Evolutionary conservation across 768 basidiomycete genomes (phyloP).

Genomic region (Boletus coccyginus): DNA sequence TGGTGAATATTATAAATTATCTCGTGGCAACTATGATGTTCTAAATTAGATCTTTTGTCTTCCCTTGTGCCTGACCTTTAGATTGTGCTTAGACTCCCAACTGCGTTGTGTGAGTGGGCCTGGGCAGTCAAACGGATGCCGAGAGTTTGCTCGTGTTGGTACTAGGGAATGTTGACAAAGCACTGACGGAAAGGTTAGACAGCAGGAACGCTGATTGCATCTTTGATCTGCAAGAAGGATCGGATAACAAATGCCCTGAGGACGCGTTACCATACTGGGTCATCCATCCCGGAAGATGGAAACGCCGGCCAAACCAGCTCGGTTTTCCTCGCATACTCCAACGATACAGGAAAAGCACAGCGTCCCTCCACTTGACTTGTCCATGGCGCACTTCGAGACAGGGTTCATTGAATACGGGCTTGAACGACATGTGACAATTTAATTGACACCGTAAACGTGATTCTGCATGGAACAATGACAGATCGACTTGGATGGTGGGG

Average conservation of each 20-base stretch:
- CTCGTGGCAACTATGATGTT: too few species aligned
- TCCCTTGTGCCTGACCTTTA: too few species aligned
- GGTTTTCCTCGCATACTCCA: not conserved
- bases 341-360: not conserved
- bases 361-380: not conserved
- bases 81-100: too few species aligned
- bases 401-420: not conserved
- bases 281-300: not conserved
- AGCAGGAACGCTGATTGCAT: not conserved
- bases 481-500: not conserved
- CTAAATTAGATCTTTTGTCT: too few species aligned
- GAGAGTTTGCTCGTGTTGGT: not conserved
- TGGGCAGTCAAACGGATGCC: not conserved
- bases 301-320: not conserved
- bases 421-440: conserved; percentile 1
- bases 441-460: not conserved
- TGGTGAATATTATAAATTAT: too few species aligned
- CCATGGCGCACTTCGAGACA: not conserved
- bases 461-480: not conserved
- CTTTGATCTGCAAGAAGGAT: not conserved
- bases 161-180: not conserved
- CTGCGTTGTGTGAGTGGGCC: too few species aligned
- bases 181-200: not conserved
- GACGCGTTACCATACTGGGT: not conserved
- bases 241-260: not conserved